Evolutionary conservation across 1,284 basidiomycete genomes (phyloP).

Genomic region (Puccinia novopanici): DNA sequence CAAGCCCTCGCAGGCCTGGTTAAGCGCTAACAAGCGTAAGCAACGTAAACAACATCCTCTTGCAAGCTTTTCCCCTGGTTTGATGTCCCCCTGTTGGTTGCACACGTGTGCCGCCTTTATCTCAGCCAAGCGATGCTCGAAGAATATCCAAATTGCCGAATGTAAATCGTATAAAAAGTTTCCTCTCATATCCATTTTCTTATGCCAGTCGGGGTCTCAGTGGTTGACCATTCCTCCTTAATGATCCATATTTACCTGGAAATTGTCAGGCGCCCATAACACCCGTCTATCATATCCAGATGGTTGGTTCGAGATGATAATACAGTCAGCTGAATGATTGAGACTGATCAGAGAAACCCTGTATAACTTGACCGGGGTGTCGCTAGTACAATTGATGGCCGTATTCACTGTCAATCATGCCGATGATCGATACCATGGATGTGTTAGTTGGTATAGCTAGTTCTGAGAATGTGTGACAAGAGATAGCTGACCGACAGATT

Average conservation of each 20-base stretch:
- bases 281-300: constrained; percentile 19
- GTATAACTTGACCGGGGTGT: not conserved
- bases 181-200: not conserved
- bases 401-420: constrained; percentile 38
- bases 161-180: not conserved
- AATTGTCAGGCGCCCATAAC: constrained; percentile 9
- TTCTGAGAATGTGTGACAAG: not conserved
- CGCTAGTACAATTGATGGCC: constrained; percentile 30
- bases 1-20: constrained; percentile 12
- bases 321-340: too few species aligned
- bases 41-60: too few species aligned
- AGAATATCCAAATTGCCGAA: constrained; percentile 2
- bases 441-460: not conserved
- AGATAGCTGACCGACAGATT: not conserved
- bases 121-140: constrained; percentile 8
- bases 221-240: not conserved
- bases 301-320: not conserved
- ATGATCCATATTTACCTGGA: not conserved
- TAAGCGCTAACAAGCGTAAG: constrained; percentile 20
- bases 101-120: too few species aligned
- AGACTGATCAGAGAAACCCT: too few species aligned
- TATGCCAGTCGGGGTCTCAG: not conserved
- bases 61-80: not conserved
- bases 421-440: constrained; percentile 19
- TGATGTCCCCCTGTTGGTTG: too few species aligned